Percentiles rank a stretch among this genome's conserved stretches.
Conservation (phyloP, 768 basidiomycete species). For the Serendipita sp. region DNA sequence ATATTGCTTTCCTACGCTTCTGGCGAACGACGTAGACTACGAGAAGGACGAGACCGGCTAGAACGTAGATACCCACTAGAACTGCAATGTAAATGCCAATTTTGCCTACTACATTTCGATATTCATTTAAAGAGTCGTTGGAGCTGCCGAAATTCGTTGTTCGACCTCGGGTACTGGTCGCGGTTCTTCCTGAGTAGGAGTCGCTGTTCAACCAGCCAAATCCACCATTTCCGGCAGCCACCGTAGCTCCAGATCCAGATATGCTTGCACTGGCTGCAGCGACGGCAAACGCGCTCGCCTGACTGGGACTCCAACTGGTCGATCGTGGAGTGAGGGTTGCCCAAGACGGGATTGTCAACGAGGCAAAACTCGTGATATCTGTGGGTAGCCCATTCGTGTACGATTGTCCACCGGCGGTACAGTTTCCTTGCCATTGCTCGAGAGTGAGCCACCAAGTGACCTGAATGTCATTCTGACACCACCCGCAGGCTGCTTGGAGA, state of each 20-base stretch:
- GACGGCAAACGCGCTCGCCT: neutral
- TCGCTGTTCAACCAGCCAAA: neutral
- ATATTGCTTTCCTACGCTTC: neutral
- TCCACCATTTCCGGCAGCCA: no score
- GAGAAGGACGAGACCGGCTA: neutral
- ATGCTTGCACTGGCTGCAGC: neutral
- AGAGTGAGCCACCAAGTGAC: neutral
- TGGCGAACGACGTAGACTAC: neutral
- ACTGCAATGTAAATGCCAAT: neutral
- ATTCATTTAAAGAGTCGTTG: neutral
- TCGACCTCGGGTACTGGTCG: neutral
- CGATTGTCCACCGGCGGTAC: neutral
- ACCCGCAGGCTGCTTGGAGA: neutral
- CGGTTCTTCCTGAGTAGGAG: neutral
- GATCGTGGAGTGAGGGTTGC: neutral
- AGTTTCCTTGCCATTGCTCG: conserved; percentile 1
- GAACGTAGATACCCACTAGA: neutral
- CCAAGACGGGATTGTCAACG: neutral
- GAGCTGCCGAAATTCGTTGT: neutral
- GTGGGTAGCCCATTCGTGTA: neutral
- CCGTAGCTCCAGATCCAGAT: neutral
- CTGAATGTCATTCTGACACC: neutral
- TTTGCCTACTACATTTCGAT: neutral
- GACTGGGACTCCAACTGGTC: neutral
- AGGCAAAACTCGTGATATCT: neutral